Percentiles rank a stretch among this genome's conserved stretches.
phyloP scores from a whole-genome alignment of 192 early-diverging fungal species.

The Backusella australiensis region DNA sequence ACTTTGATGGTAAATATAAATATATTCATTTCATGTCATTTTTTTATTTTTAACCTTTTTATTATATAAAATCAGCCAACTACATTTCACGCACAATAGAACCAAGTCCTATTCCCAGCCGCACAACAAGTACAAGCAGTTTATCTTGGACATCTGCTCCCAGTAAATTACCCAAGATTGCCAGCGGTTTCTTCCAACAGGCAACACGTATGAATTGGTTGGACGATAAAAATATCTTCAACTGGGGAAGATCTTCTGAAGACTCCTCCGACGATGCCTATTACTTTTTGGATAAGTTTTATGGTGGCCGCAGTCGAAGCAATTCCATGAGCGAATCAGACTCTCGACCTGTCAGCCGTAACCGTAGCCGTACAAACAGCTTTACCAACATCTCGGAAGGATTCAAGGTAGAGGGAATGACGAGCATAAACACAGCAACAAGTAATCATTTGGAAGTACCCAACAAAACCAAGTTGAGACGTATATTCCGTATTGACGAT shows the following conservation, averaged over 20 bases:
- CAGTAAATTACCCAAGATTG: slow-evolving; percentile 31
- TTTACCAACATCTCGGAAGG: slow-evolving; percentile 36
- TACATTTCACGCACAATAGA: slow-evolving; percentile 4
- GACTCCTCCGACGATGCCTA: slow-evolving; percentile 49
- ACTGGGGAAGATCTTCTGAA: slow-evolving; percentile 50
- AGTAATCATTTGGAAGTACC: neutral
- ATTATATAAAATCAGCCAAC: slow-evolving; percentile 1
- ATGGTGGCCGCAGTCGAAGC: slow-evolving; percentile 34
- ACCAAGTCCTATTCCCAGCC: slow-evolving; percentile 11
- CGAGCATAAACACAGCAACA: slow-evolving; percentile 23
- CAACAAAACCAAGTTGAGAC: neutral
- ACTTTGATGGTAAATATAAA: slow-evolving; percentile 52
- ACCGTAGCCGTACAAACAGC: slow-evolving; percentile 45
- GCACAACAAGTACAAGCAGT: slow-evolving; percentile 6
- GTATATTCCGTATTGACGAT: slow-evolving; percentile 30
- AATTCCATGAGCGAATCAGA: slow-evolving; percentile 25
- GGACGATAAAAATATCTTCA: slow-evolving; percentile 53
- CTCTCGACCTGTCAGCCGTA: slow-evolving; percentile 35
- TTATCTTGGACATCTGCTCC: slow-evolving; percentile 11
- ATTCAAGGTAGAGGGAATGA: slow-evolving; percentile 51
- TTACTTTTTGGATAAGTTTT: slow-evolving; percentile 52
- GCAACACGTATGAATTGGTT: slow-evolving; percentile 45
- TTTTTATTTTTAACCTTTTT: neutral
- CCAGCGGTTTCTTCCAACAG: slow-evolving; percentile 34
- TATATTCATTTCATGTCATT: neutral